Evolutionary conservation across 2,329 filamentous ascomycete species (phyloP), one percentile per base, ranked within the genome.

Genomic region (Arthrobotrys sphaeroides): DNA sequence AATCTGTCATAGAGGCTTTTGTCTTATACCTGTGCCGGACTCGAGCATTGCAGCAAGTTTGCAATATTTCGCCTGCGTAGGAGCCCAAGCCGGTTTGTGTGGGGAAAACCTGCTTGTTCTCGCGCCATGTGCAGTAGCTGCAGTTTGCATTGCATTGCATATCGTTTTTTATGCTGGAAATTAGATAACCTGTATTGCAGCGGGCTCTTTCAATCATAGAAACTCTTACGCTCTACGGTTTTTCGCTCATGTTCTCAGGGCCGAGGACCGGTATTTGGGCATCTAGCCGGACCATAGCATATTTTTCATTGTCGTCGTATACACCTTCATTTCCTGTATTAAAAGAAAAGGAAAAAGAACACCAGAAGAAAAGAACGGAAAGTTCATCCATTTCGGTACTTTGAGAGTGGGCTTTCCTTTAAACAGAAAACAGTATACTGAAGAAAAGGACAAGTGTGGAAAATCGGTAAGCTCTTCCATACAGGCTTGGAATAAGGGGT

Each of bases 351-450:
- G 10, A 12, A 55, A 38, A 38, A 18, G 24, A 31, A 31, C n/a
- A n/a, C n/a, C n/a, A n/a, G n/a, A n/a, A 31, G 20, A 53, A 53
- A 33, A 53, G 18, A 18, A 7, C 5, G 51, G 31, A 18, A 65
- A 26, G n/a, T 40, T 51, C 49, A 42, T 65, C 33, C 61, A 55
- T 65, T 65, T 49, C 43, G 22, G 43, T 53, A 26, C 12, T 31
- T 36, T 49, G 24, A 49, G 28, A 38, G 31, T 38, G 38, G 5
- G 31, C 24, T 55, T 55, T n/a, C 61, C 45, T 40, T 26, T 36
- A 49, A 65, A 43, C 55, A 43, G n/a, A 38, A 43, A 60, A 43
- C 36, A 43, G 33, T 42, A 40, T 31, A 60, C 24, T 13, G 28
- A 43, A 6, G 13, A 18, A 31, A 42, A 18, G 36, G 22, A 28